Evolutionary conservation across 768 basidiomycete genomes (phyloP).

Genomic region (Dendrothele bispora): DNA sequence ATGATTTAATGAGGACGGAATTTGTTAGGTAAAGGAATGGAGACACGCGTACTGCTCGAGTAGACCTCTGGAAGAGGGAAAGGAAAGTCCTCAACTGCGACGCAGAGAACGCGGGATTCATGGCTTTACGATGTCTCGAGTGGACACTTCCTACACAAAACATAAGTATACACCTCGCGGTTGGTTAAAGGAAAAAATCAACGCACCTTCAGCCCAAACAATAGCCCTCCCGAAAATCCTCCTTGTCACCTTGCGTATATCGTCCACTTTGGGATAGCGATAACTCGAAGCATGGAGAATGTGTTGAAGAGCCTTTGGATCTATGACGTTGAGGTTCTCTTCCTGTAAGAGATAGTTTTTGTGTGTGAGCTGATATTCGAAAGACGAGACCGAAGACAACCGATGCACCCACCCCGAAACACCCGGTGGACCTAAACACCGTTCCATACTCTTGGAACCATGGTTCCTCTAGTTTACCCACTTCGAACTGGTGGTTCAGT

Average conservation of each 20-base stretch:
- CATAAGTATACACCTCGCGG: background rate
- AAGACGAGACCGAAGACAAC: too few species aligned
- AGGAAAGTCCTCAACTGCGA: conserved; percentile 23
- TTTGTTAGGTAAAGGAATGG: background rate
- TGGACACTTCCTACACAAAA: conserved; percentile 16
- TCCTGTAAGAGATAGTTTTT: too few species aligned
- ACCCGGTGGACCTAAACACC: too few species aligned
- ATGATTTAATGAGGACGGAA: conserved; percentile 17
- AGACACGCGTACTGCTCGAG: conserved; percentile 23
- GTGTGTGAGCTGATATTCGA: too few species aligned
- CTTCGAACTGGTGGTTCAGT: too few species aligned
- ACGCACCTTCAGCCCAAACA: conserved; percentile 17
- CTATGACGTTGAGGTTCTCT: too few species aligned
- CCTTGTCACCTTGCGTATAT: conserved; percentile 15
- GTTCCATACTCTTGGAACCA: too few species aligned
- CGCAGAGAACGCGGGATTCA: conserved; percentile 30
- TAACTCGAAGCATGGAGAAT: too few species aligned
- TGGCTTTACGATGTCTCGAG: conserved; percentile 29
- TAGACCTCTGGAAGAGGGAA: conserved; percentile 24
- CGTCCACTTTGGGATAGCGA: too few species aligned
- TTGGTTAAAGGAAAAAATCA: background rate
- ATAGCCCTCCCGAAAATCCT: conserved; percentile 20
- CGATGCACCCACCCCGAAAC: too few species aligned
- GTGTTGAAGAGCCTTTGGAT: too few species aligned
- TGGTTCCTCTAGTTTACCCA: too few species aligned